A percentile compares a stretch with the other conserved stretches of the same genome.
phyloP scores from a whole-genome alignment of 1,284 basidiomycete genomes.

The Agroathelia rolfsii region DNA sequence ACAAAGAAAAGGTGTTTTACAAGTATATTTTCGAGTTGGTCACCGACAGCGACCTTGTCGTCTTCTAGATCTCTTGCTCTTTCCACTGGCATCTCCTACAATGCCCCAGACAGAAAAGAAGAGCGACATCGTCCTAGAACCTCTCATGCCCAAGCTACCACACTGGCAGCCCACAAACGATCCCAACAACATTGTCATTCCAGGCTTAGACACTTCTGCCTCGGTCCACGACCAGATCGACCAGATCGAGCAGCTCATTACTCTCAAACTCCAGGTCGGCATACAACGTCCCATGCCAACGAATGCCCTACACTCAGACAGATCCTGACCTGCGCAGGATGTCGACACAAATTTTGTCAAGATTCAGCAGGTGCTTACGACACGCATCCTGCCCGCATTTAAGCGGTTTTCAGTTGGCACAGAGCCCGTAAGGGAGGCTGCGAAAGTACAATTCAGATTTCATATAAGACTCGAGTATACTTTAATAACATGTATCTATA shows the following conservation, averaged over 20 bases:
- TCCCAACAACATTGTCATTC: conserved; percentile 54
- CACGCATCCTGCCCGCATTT: conserved; percentile 75
- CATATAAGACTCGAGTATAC: conserved; percentile 5
- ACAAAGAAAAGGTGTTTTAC: too few species aligned
- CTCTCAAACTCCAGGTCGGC: conserved; percentile 70
- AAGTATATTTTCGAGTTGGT: too few species aligned
- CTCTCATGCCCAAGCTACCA: conserved; percentile 38
- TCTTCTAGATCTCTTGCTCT: too few species aligned
- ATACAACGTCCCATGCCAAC: conserved; percentile 6
- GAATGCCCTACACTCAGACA: conserved; percentile 3
- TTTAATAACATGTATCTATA: conserved; percentile 1
- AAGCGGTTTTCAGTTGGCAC: conserved; percentile 82
- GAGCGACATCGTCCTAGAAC: conserved; percentile 2
- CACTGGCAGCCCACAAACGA: conserved; percentile 58
- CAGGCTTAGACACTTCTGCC: conserved; percentile 67
- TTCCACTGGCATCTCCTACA: too few species aligned
- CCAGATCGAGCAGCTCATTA: conserved; percentile 93
- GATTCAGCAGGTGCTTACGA: conserved; percentile 81
- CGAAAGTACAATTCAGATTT: conserved; percentile 71
- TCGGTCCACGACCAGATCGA: conserved; percentile 81
- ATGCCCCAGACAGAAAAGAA: conserved; percentile 1
- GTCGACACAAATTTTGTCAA: conserved; percentile 91
- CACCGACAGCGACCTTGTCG: too few species aligned
- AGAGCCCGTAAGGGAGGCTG: conserved; percentile 80
- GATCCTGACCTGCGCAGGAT: conserved; percentile 43